Base-by-base conservation (phyloP, 805 yeast genomes). In the Schwanniomyces polymorphus region DNA sequence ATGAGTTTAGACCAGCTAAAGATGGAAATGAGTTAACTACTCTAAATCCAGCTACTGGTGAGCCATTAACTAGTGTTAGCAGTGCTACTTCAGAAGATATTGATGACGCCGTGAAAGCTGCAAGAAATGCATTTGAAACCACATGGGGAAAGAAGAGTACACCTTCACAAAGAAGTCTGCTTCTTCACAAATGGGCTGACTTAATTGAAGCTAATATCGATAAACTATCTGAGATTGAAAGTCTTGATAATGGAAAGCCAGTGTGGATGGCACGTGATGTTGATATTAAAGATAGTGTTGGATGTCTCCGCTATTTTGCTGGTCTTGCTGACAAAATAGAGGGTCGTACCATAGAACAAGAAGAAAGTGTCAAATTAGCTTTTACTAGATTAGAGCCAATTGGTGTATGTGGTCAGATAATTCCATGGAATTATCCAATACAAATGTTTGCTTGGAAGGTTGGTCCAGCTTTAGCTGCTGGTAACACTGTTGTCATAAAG, bases 291-390 rank as follows among this genome's bases (percentile, higher is more conserved):
- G 84, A 80, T 48, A 70, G 81, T 33, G 76, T 80, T 33, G 79
- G 72, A 51, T 79, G 79, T 33, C 73, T 84, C 67, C 78, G 79
- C 55, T 85, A 84, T 61, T 79, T 80, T 59, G 89, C 89, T 37
- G 92, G 94, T 21, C 81, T 84, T 78, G 86, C 90, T 44, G 88
- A 86, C 65, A 81, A 84, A 67, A 72, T 82, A 45, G 71, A 70
- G 46, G 95, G 95, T 14, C 73, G 78, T 49, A 76, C 86, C 11
- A 75, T 85, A 50, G 85, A 85, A 57, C 79, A 83, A 8, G 82
- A 78, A 35, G 27, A 26, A 9, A 69, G 72, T 37, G 72, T 78
- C 37, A 83, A 82, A 62, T 73, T 80, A 43, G 55, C 54, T 31
- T 63, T 52, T 53, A 64, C 67, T 39, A 59, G 79, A 76, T 60